These are phyloP conservation scores for Shiraia bambusicola DNA, from an alignment of 2,329 filamentous ascomycete genomes.

Conservation along the genomic window DNA sequence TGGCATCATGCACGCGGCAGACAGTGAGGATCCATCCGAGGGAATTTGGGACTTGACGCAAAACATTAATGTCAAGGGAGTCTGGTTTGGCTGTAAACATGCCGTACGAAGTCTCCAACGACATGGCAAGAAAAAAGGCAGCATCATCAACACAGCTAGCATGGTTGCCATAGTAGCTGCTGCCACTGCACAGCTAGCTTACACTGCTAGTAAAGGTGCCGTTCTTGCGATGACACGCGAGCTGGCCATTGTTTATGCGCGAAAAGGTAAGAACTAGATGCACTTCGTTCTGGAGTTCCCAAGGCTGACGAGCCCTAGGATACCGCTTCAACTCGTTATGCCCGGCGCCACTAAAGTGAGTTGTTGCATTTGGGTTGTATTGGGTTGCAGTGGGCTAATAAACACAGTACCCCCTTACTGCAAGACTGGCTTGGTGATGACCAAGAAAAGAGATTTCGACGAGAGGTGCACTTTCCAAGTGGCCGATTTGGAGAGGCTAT, in stretches of 20 bases:
- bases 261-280: constrained; percentile 56
- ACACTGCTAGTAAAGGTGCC: constrained; percentile 91
- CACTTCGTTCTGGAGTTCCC: no score
- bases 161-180: constrained; percentile 85
- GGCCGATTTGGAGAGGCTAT: constrained; percentile 91
- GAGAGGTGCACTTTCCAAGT: constrained; percentile 85
- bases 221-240: constrained; percentile 88
- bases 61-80: constrained; percentile 93
- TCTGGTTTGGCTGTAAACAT: constrained; percentile 96
- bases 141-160: constrained; percentile 89
- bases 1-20: constrained; percentile 87
- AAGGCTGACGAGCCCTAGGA: constrained; percentile 33
- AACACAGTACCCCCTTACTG: constrained; percentile 72
- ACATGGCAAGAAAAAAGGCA: constrained; percentile 75
- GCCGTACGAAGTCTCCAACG: constrained; percentile 78
- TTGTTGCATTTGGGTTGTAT: constrained; percentile 1
- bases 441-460: constrained; percentile 73
- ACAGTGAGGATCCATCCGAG: constrained; percentile 72
- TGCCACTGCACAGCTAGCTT: constrained; percentile 85
- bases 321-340: constrained; percentile 90
- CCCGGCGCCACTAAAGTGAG: constrained; percentile 80
- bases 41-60: constrained; percentile 93
- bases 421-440: constrained; percentile 95
- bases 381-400: constrained; percentile 13
- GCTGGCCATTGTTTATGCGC: constrained; percentile 86